A percentile compares a stretch with the other conserved stretches of the same genome.
Conservation (phyloP, 768 basidiomycete species). For the Mrakia blollopis region DNA sequence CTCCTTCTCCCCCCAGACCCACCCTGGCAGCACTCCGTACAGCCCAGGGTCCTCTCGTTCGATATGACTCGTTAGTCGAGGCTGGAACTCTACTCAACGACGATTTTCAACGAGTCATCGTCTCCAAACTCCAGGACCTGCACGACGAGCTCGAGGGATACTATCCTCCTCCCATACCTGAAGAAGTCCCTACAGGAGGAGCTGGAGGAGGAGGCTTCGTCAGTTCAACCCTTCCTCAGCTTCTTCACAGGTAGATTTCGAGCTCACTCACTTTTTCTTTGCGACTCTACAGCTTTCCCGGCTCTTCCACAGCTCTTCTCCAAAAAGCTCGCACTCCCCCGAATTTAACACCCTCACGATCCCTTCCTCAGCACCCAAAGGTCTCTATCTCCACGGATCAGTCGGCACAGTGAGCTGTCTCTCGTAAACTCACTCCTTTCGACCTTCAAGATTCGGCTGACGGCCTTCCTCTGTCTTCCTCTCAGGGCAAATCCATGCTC, state of each 20-base stretch:
- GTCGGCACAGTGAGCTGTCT: conserved; percentile 73
- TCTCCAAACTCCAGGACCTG: conserved; percentile 72
- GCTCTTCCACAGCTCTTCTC: conserved; percentile 39
- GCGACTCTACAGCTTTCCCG: conserved; percentile 35
- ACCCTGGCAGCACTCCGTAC: background rate
- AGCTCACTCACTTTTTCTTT: conserved; percentile 34
- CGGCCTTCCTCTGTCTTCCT: background rate
- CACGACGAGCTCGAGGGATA: conserved; percentile 68
- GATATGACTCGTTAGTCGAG: conserved; percentile 52
- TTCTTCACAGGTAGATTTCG: conserved; percentile 31
- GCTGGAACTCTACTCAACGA: conserved; percentile 63
- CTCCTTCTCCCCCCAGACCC: background rate
- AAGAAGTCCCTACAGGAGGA: conserved; percentile 37
- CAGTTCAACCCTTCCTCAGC: conserved; percentile 29
- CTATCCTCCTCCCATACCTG: conserved; percentile 61
- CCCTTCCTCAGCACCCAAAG: conserved; percentile 63
- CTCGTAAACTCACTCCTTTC: background rate
- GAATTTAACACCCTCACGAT: conserved; percentile 38
- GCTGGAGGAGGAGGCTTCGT: conserved; percentile 37
- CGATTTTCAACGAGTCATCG: conserved; percentile 75
- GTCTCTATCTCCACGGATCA: conserved; percentile 90
- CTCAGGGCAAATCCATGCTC: conserved; percentile 58
- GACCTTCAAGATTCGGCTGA: background rate
- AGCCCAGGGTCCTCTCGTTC: conserved; percentile 39
- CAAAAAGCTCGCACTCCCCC: conserved; percentile 24